Base-by-base conservation (phyloP, 1,139 yeast genomes). In the Hanseniaspora sp. region DNA sequence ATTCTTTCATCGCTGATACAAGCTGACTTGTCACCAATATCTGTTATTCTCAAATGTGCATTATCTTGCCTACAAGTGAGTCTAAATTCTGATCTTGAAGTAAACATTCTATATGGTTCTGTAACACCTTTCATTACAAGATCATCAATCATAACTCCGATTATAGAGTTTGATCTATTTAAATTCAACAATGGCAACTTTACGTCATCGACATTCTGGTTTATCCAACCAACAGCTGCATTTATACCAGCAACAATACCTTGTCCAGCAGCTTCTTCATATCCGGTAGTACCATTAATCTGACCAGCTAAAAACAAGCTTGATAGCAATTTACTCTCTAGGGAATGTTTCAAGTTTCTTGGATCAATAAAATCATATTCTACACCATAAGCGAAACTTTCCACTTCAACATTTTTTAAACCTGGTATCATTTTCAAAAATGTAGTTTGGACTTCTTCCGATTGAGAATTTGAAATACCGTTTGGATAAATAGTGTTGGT, bases 201-300 rank as follows among this genome's bases (percentile, higher is more conserved):
- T 2, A 48, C 47, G 0, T 71, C 73, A 42, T 71, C 71, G 0
- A 67, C 63, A 52, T 66, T 62, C 23, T 68, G 62, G 0, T 78
- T 63, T 12, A 71, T 55, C 30, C 43, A 51, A 11, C 45, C 29
- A 29, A 51, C 29, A 5, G 73, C 72, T 0, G 98, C 97, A 66
- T 94, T 94, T 41, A 90, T 83, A 7, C 99, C 99, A 1, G 99
- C 98, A 51, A 94, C 71, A 56, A 90, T 76, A 1, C 99, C 99
- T 65, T 92, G 98, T 0, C 97, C 83, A 1, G 96, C 96, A 0
- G 99, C 99, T 66, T 94, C 99, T 69, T 94, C 99, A 63, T 94
- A 94, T 0, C 99, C 99, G 0, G 99, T 94, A 0, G 99, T 94
- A 46, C 99, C 99, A 65, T 94, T 94, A 45, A 94, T 94, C 68